Evolutionary conservation across 2,329 filamentous ascomycete species (phyloP), one percentile per base, ranked within the genome.

Genomic region (Xylariomycetidae sp.): DNA sequence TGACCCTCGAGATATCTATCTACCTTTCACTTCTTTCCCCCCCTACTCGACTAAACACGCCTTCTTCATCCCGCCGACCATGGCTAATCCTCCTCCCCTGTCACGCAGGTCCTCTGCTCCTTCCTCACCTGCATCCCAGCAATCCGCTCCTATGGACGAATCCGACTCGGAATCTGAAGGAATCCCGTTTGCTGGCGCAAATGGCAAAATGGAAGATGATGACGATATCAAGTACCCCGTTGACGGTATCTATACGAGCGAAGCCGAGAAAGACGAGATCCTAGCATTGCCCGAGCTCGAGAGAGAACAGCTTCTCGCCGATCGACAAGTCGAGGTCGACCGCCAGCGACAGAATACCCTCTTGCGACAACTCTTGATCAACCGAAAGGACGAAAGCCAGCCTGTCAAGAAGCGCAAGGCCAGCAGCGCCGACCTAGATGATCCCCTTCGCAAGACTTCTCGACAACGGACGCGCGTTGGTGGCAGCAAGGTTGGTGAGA

Each of bases 111-210:
- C 83, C 14, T 84, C 81, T 15, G 68, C 71, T 11, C 79, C 71
- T 11, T 80, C 67, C n/a, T 84, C 84, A 13, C 82, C 79, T 32
- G 74, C 79, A 55, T 94, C 88, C 5, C 75, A 85, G 33, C 76
- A 82, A 51, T 94, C 88, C 9, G 88, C 82, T 15, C 83, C 86
- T 15, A 94, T 95, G 88, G 88, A 90, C 40, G 86, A 92, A 58
- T 92, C 85, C 28, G 83, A 88, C 44, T 87, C 85, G n/a, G 84
- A 86, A 44, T 77, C 74, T 16, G 81, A 85, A 45, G 66, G 70
- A 37, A 63, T 71, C 34, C 64, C 73, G 32, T 59, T 41, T 44
- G 44, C 37, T 18, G 46, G 49, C 33, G 17, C 40, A n/a, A 50
- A 44, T 28, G 41, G 37, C 34, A 64, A 53, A 42, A 54, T 48